phyloP scores from a whole-genome alignment of 1,284 basidiomycete genomes.

The Mycosarcoma mackinlayi region DNA sequence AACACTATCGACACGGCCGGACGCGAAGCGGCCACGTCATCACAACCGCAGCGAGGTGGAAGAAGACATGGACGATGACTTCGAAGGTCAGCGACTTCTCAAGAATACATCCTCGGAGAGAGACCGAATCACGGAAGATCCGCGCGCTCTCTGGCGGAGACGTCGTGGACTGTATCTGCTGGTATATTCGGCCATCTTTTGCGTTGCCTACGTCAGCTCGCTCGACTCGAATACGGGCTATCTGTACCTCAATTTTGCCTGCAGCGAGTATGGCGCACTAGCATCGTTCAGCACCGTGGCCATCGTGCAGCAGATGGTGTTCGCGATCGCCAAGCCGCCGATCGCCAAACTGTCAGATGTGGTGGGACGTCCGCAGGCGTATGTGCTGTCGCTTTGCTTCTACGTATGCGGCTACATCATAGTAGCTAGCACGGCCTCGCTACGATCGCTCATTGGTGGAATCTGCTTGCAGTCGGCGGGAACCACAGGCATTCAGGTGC shows the following conservation, averaged over 20 bases:
- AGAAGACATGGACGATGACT: constrained; percentile 12
- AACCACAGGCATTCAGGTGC: constrained; percentile 69
- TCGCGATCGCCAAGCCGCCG: constrained; percentile 80
- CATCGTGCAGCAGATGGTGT: constrained; percentile 68
- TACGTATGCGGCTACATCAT: constrained; percentile 74
- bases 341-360: constrained; percentile 83
- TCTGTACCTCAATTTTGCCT: constrained; percentile 68
- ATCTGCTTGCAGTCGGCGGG: constrained; percentile 70
- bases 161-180: constrained; percentile 45
- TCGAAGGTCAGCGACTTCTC: constrained; percentile 25
- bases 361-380: constrained; percentile 73
- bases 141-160: constrained; percentile 31
- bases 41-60: background rate
- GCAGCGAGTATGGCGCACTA: constrained; percentile 65
- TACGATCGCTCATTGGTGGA: constrained; percentile 73
- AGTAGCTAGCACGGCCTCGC: constrained; percentile 75
- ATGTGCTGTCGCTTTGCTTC: constrained; percentile 72
- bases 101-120: constrained; percentile 14
- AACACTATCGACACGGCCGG: constrained; percentile 2
- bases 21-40: constrained; percentile 17
- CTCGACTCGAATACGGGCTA: constrained; percentile 73
- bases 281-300: constrained; percentile 69
- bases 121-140: constrained; percentile 17
- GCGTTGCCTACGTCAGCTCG: constrained; percentile 76
- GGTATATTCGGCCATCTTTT: constrained; percentile 71